These are phyloP conservation scores for Candida saitoana DNA, from an alignment of 805 yeast species.

Conservation along the genomic window DNA sequence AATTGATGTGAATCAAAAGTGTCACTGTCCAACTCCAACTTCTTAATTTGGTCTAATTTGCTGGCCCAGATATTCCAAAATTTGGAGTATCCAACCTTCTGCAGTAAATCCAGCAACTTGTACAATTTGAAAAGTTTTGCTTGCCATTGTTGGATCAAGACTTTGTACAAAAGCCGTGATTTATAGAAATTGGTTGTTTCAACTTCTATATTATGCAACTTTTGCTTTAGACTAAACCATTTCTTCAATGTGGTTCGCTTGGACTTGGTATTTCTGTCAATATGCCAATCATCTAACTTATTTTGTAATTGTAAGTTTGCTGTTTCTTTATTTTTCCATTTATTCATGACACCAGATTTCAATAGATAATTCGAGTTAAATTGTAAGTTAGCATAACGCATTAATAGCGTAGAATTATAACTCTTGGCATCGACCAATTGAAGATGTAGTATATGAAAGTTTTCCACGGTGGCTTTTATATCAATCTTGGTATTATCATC, in stretches of 20 bases:
- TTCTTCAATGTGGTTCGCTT: slow-evolving; percentile 5
- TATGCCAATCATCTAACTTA: slow-evolving; percentile 8
- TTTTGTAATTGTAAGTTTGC: slow-evolving; percentile 12
- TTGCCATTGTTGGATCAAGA: slow-evolving; percentile 9
- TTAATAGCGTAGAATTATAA: slow-evolving; percentile 21
- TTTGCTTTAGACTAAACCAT: slow-evolving; percentile 10
- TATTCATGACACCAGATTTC: slow-evolving; percentile 8
- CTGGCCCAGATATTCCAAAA: not conserved
- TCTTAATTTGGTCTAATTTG: not conserved
- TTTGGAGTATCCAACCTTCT: not conserved
- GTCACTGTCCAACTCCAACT: not conserved
- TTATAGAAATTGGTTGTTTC: slow-evolving; percentile 13
- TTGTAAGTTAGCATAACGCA: slow-evolving; percentile 25
- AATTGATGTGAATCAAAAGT: not conserved
- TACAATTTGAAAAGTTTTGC: not conserved
- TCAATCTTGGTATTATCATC: slow-evolving; percentile 11
- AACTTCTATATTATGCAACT: slow-evolving; percentile 8
- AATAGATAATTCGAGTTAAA: slow-evolving; percentile 6
- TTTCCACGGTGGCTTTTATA: slow-evolving; percentile 19
- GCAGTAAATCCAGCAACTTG: not conserved
- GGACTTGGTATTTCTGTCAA: not conserved
- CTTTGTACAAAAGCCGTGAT: slow-evolving; percentile 9
- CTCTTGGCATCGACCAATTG: slow-evolving; percentile 11
- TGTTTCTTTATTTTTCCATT: slow-evolving; percentile 21
- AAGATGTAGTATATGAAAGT: slow-evolving; percentile 20